A percentile compares a stretch with the other conserved stretches of the same genome.
These are phyloP conservation scores for Puccinia novopanici DNA, from an alignment of 1,284 basidiomycete genomes.

Conservation along the genomic window DNA sequence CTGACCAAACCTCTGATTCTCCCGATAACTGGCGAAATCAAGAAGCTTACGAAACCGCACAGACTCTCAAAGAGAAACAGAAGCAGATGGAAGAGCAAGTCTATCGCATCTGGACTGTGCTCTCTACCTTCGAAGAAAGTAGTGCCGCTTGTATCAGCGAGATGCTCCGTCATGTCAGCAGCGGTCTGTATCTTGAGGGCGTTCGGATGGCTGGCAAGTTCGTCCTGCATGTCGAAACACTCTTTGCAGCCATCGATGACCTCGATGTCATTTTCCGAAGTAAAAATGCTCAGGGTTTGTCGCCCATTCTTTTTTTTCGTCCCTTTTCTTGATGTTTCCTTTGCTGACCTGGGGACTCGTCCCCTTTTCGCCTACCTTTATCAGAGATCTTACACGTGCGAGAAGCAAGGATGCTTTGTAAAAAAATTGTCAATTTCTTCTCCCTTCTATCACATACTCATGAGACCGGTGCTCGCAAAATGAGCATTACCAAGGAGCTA, in stretches of 20 bases:
- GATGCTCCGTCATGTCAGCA: constrained; percentile 96
- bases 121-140: constrained; percentile 97
- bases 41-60: constrained; percentile 76
- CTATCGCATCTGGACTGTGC: constrained; percentile 97
- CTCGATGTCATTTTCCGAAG: constrained; percentile 85
- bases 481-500: constrained; percentile 95
- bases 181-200: constrained; percentile 90
- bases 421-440: constrained; percentile 98
- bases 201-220: constrained; percentile 98
- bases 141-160: constrained; percentile 99
- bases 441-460: constrained; percentile 94
- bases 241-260: constrained; percentile 96
- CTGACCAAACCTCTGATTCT: constrained; percentile 39
- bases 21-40: constrained; percentile 60
- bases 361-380: constrained; percentile 25
- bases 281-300: constrained; percentile 77
- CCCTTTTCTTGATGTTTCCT: background rate
- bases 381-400: constrained; percentile 95
- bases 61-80: constrained; percentile 87
- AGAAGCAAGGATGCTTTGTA: constrained; percentile 96
- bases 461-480: constrained; percentile 80
- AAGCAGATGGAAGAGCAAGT: constrained; percentile 95
- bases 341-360: background rate
- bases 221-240: constrained; percentile 94
- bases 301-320: background rate